phyloP scores from a whole-genome alignment of 768 basidiomycete genomes.

The Gymnopilus dilepis region DNA sequence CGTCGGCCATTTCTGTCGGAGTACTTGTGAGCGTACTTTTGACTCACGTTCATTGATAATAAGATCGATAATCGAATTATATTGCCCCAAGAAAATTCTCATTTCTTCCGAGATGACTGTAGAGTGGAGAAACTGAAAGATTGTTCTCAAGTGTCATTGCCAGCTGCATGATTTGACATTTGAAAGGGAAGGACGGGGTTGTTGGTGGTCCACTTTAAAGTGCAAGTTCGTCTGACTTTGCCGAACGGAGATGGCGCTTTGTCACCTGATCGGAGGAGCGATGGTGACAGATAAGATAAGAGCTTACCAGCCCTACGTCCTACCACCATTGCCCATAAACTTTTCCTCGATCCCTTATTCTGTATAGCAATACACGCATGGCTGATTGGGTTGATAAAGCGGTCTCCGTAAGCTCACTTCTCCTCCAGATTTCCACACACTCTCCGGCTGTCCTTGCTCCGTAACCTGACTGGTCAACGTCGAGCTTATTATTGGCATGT shows the following conservation, averaged over 20 bases:
- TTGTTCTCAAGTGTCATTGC: not conserved
- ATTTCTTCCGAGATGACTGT: not conserved
- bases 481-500: not conserved
- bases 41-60: constrained; percentile 6
- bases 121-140: not conserved
- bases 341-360: no score
- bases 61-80: not conserved
- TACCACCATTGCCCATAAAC: no score
- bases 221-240: not conserved
- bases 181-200: not conserved
- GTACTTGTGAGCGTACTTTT: not conserved
- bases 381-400: not conserved
- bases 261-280: not conserved
- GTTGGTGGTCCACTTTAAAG: not conserved
- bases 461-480: not conserved
- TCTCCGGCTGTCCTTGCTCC: not conserved
- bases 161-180: constrained; percentile 2
- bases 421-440: not conserved
- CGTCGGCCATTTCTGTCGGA: not conserved
- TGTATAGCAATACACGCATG: not conserved
- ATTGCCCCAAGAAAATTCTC: not conserved
- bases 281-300: not conserved
- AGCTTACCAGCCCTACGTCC: no score
- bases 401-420: not conserved
- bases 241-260: not conserved